Evolutionary conservation across 1,139 yeast genomes (phyloP), one percentile per base, ranked within the genome.

Genomic region (Geotrichum klebahnii): DNA sequence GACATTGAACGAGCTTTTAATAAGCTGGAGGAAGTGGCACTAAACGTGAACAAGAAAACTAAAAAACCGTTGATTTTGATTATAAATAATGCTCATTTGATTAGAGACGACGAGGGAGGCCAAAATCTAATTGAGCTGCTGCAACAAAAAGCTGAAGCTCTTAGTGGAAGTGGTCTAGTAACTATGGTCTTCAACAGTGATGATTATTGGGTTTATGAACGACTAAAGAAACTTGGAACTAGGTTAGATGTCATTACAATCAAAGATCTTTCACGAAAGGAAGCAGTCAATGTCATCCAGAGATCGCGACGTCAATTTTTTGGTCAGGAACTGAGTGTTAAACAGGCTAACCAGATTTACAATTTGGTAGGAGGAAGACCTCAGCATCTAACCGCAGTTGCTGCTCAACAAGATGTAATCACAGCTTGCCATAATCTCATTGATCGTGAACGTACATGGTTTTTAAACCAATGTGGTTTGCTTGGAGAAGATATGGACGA

Each of bases 151-250:
- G 95, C 95, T 0, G 95, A 86, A 62, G 67, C 81, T 12, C 72
- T 86, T 42, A 79, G 90, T 57, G 92, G 92, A 1, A 75, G 88
- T 0, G 90, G 92, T 0, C 70, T 86, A 49, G 82, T 82, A 14
- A 86, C 94, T 0, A 78, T 85, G 66, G 70, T 86, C 3, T 85
- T 86, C 71, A 84, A 84, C 60, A 80, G 88, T 55, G 95, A 86
- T 66, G 95, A 86, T 61, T 86, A 86, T 66, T 86, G 95, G 95
- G 77, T 86, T 1, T 86, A 84, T 63, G 95, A 86, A 60, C 78
- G 88, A 53, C 70, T 86, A 56, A 84, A 83, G 60, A 78, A 76
- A 55, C 70, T 84, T 19, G 89, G 90, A 0, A 86, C 95, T 0
- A 73, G 92, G 46, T 67, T 86, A 45, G 95, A 86, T 54, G 79